Percentiles rank a stretch among this genome's conserved stretches.
These are phyloP conservation scores for Komagataella ulmi DNA, from an alignment of 805 yeast species.

Conservation along the genomic window DNA sequence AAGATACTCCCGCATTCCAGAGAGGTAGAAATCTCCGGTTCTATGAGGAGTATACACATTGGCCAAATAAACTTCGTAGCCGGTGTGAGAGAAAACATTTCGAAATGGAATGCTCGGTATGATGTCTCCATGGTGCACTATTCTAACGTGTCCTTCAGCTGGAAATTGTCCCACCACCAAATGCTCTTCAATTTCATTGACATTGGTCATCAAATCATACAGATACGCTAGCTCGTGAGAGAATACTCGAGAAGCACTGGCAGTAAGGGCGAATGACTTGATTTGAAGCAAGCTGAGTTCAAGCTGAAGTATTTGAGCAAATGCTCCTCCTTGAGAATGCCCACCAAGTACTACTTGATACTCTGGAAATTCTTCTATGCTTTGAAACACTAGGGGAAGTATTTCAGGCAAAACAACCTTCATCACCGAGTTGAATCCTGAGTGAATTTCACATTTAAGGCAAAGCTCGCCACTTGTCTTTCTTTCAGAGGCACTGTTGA, in stretches of 20 bases:
- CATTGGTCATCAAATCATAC: slow-evolving; percentile 1
- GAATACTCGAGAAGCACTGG: slow-evolving; percentile 9
- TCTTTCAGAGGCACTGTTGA: not conserved
- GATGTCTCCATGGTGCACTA: slow-evolving; percentile 1
- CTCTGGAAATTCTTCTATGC: slow-evolving; percentile 12
- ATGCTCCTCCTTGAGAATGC: slow-evolving; percentile 48
- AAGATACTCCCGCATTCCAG: not conserved
- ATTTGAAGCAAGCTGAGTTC: slow-evolving; percentile 43
- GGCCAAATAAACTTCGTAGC: not conserved
- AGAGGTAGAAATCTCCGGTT: not conserved
- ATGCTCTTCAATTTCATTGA: not conserved
- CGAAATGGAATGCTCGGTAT: not conserved
- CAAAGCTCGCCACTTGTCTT: not conserved
- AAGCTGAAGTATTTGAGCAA: slow-evolving; percentile 47
- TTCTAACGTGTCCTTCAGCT: not conserved
- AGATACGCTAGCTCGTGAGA: slow-evolving; percentile 6
- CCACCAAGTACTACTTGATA: slow-evolving; percentile 27
- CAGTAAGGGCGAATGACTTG: slow-evolving; percentile 5
- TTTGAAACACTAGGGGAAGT: slow-evolving; percentile 4
- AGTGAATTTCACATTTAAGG: slow-evolving; percentile 4
- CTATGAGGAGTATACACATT: not conserved
- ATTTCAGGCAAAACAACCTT: slow-evolving; percentile 4
- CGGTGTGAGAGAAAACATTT: not conserved
- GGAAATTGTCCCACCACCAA: not conserved
- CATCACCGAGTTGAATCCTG: slow-evolving; percentile 8